A percentile compares a stretch with the other conserved stretches of the same genome.
phyloP scores from a whole-genome alignment of 371 early-diverging fungal genomes.

The Actinomortierella ambigua region DNA sequence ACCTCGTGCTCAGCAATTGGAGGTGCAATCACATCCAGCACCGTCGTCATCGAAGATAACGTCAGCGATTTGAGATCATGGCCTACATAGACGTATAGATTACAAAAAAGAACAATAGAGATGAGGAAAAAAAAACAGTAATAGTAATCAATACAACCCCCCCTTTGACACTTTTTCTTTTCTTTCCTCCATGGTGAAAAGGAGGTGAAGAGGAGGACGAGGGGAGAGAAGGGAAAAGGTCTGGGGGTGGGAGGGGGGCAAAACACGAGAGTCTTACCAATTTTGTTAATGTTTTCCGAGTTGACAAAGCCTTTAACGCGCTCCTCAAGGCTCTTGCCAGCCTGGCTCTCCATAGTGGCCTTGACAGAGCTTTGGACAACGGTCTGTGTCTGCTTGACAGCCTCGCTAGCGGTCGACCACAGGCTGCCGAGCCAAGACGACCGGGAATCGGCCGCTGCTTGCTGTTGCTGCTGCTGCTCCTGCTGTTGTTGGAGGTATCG shows the following conservation, averaged over 20 bases:
- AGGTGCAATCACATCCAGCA: slow-evolving; percentile 69
- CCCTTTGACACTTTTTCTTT: background rate
- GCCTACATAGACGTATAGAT: slow-evolving; percentile 31
- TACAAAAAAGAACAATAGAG: background rate
- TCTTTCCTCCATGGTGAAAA: background rate
- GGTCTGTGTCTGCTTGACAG: slow-evolving; percentile 47
- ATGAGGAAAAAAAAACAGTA: background rate
- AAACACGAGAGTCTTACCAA: slow-evolving; percentile 56
- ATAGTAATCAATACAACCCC: background rate
- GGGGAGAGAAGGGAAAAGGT: background rate
- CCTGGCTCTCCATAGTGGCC: slow-evolving; percentile 49
- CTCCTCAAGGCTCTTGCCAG: slow-evolving; percentile 61
- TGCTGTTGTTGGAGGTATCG: slow-evolving; percentile 30
- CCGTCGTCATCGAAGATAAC: slow-evolving; percentile 49
- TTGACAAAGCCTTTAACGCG: slow-evolving; percentile 64
- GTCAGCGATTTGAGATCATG: slow-evolving; percentile 55
- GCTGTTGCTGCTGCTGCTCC: slow-evolving; percentile 19
- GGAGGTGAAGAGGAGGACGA: background rate
- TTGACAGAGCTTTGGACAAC: slow-evolving; percentile 51
- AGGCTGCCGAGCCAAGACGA: slow-evolving; percentile 44
- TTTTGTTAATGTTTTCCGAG: slow-evolving; percentile 67
- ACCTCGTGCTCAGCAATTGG: slow-evolving; percentile 73
- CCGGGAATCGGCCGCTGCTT: slow-evolving; percentile 21
- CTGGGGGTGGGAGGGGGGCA: background rate
- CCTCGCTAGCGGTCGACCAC: slow-evolving; percentile 47